A percentile compares a stretch with the other conserved stretches of the same genome.
These are phyloP conservation scores for Trichoderma semiorbis DNA, from an alignment of 2,329 filamentous ascomycete genomes.

Conservation along the genomic window DNA sequence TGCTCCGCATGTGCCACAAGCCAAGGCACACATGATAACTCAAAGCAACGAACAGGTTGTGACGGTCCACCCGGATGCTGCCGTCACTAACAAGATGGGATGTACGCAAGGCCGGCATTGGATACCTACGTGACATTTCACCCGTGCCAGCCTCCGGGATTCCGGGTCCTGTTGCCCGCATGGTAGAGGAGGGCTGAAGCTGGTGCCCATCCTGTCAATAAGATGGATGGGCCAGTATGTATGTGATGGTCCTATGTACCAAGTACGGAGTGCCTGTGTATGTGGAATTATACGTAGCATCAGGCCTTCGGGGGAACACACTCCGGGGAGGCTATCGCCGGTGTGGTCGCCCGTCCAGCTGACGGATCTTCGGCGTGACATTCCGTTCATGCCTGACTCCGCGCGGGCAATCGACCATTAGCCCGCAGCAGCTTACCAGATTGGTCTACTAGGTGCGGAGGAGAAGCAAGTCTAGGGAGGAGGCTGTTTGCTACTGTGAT, in stretches of 20 bases:
- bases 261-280: neutral
- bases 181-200: neutral
- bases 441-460: neutral
- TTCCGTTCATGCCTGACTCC: neutral
- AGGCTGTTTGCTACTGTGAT: neutral
- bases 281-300: neutral
- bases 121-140: neutral
- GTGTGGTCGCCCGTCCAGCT: neutral
- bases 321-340: neutral
- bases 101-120: neutral
- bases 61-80: neutral
- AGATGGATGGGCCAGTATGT: neutral
- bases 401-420: neutral
- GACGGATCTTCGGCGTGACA: neutral
- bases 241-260: neutral
- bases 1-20: neutral
- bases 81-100: neutral
- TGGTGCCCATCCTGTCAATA: neutral
- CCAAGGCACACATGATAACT: neutral
- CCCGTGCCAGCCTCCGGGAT: conserved; percentile 6
- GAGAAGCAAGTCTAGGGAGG: neutral
- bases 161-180: neutral
- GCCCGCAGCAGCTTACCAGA: neutral
- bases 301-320: neutral
- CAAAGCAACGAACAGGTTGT: neutral